Evolutionary conservation across 176 grass and related monocot species (phyloP).

Genomic region (Oryza glumipatula): DNA sequence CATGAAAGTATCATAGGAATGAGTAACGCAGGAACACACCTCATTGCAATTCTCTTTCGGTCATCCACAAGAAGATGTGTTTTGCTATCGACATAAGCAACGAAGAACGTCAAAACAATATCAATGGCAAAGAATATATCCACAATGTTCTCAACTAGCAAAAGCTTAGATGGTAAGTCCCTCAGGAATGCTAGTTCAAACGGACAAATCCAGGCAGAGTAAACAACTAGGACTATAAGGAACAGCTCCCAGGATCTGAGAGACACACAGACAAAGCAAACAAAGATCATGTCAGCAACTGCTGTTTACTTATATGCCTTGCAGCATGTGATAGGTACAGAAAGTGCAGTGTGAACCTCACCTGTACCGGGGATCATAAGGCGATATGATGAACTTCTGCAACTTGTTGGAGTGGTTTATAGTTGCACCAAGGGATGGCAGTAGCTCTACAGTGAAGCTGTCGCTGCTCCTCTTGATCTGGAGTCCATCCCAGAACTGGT

Average conservation of each 20-base stretch:
- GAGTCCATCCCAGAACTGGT: constrained; percentile 48
- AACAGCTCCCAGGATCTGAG: constrained; percentile 93
- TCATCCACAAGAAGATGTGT: constrained; percentile 81
- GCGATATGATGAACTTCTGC: constrained; percentile 74
- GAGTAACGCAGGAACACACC: constrained; percentile 47
- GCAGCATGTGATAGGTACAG: constrained; percentile 28
- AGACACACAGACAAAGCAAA: constrained; percentile 42
- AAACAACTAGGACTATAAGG: constrained; percentile 81
- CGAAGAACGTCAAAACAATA: constrained; percentile 93
- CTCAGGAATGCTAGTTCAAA: constrained; percentile 94
- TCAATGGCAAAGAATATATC: constrained; percentile 87
- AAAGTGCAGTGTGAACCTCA: constrained; percentile 38
- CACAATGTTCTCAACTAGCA: constrained; percentile 72
- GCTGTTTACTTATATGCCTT: background rate
- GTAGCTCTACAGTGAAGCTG: constrained; percentile 61
- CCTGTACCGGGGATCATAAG: constrained; percentile 81
- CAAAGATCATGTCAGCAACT: constrained; percentile 48
- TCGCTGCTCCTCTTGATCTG: constrained; percentile 49
- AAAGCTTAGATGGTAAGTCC: constrained; percentile 63
- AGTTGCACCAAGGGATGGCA: constrained; percentile 84
- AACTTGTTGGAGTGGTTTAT: constrained; percentile 71
- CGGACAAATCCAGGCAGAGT: constrained; percentile 88
- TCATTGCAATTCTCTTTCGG: constrained; percentile 76
- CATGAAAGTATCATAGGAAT: constrained; percentile 15
- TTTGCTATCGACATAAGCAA: constrained; percentile 80